These are phyloP conservation scores for Dorcoceras hygrometricum DNA, from an alignment of 257 asterid genomes.

Conservation along the genomic window DNA sequence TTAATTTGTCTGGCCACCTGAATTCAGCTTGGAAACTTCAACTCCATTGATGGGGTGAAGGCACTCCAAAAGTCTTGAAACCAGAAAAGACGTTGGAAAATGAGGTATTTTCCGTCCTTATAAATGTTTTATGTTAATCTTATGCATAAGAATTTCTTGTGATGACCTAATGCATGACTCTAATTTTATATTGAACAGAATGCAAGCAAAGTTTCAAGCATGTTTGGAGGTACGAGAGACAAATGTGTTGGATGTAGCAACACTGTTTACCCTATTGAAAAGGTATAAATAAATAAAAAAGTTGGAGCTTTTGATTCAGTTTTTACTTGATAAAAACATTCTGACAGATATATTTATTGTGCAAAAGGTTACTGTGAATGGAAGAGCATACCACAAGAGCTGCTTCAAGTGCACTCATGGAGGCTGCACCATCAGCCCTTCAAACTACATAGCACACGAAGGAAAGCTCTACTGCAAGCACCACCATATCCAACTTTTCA, in stretches of 20 bases:
- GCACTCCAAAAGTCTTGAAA: conserved; percentile 50
- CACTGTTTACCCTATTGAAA: conserved; percentile 73
- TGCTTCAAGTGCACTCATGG: conserved; percentile 80
- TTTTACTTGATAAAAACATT: not conserved
- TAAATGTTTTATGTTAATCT: no score
- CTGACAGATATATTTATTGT: not conserved
- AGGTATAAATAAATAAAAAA: no score
- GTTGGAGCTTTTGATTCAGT: not conserved
- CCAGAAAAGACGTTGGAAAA: conserved; percentile 50
- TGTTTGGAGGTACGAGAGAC: conserved; percentile 66
- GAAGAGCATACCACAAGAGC: conserved; percentile 58
- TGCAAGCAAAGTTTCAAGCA: conserved; percentile 54
- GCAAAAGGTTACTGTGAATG: conserved; percentile 52
- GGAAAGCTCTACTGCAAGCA: conserved; percentile 76
- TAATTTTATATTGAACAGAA: conserved; percentile 30
- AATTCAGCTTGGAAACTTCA: conserved; percentile 64
- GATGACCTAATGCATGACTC: not conserved
- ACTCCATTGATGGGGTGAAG: conserved; percentile 82
- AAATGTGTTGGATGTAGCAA: conserved; percentile 61
- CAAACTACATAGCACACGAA: conserved; percentile 70
- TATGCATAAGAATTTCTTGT: no score
- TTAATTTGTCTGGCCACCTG: not conserved
- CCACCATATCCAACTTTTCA: conserved; percentile 69
- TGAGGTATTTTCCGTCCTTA: conserved; percentile 45
- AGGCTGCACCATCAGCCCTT: conserved; percentile 75